These are phyloP conservation scores for Geotrichum restrictum DNA, from an alignment of 1,139 yeast genomes.

Conservation along the genomic window DNA sequence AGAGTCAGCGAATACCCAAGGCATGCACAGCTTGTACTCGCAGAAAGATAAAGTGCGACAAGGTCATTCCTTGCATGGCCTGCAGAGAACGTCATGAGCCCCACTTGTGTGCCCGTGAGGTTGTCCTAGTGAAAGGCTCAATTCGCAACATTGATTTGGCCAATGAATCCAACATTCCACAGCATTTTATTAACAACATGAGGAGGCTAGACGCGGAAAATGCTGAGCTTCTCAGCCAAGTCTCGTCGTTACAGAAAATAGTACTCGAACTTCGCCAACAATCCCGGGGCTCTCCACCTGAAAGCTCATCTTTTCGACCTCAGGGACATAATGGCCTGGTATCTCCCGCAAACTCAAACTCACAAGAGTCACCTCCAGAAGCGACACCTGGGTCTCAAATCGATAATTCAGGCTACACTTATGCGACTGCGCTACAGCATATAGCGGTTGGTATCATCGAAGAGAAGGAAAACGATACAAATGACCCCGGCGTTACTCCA, in stretches of 20 bases:
- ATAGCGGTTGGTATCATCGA: conserved; percentile 20
- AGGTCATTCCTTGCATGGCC: conserved; percentile 25
- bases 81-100: conserved; percentile 26
- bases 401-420: conserved; percentile 16
- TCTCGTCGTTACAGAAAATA: conserved; percentile 15
- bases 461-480: conserved; percentile 2
- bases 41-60: conserved; percentile 26
- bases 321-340: conserved; percentile 2
- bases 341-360: conserved; percentile 8
- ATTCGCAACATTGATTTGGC: conserved; percentile 20
- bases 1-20: conserved; percentile 25
- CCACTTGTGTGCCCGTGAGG: conserved; percentile 25
- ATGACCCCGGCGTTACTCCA: neutral
- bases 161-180: conserved; percentile 9
- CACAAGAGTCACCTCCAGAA: conserved; percentile 3
- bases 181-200: conserved; percentile 7
- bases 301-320: neutral
- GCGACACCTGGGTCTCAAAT: conserved; percentile 6
- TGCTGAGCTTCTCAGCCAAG: conserved; percentile 17
- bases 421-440: conserved; percentile 20
- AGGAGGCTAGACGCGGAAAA: conserved; percentile 16
- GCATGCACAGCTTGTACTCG: conserved; percentile 24
- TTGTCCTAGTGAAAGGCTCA: conserved; percentile 26
- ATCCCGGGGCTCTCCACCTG: neutral
- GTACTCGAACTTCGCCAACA: conserved; percentile 12